Evolutionary conservation across 2,329 filamentous ascomycete species (phyloP), one percentile per base, ranked within the genome.

Genomic region (Zymoseptoria brevis): DNA sequence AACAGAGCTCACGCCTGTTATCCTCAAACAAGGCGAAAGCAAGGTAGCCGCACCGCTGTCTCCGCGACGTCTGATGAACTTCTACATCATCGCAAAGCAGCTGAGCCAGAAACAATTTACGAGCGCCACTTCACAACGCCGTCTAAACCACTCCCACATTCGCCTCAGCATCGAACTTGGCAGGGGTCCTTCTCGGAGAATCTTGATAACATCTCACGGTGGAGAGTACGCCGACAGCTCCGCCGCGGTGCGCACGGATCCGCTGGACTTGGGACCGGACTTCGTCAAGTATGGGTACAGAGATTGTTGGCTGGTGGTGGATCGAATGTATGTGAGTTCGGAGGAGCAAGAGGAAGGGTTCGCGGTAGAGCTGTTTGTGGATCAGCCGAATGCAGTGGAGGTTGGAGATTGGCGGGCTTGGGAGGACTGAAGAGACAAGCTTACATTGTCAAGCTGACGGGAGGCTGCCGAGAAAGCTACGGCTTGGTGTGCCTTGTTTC

Each of bases 271-370:
- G 50, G 84, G 85, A 51, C 87, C 89, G 0, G 80, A 77, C 63
- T 76, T 79, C 59, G 75, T 74, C 29, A 75, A 57, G 50, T 56
- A 55, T 50, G 55, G 74, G 8, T 55, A 58, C 26, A 81, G 82
- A 19, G 86, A 86, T 19, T 72, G 91, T 59, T 95, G 88, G 87
- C 77, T 96, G 56, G 87, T 96, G 5, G 77, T 96, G 50, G 91
- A 96, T 74, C 82, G 88, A 64, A 81, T 93, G 68, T 88, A 85
- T n/a, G 82, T 81, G 9, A 78, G 78, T 51, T 75, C 75, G 4
- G 79, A 72, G 49, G 68, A 72, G 57, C 69, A 66, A 56, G 76
- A 76, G 57, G 80, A 82, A 68, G 73, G 77, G 58, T 81, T 89
- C 57, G 70, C 74, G 7, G 72, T 81, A 5, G 77, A 80, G 64